phyloP scores from a whole-genome alignment of 768 basidiomycete species.

The Lentinula sp. region DNA sequence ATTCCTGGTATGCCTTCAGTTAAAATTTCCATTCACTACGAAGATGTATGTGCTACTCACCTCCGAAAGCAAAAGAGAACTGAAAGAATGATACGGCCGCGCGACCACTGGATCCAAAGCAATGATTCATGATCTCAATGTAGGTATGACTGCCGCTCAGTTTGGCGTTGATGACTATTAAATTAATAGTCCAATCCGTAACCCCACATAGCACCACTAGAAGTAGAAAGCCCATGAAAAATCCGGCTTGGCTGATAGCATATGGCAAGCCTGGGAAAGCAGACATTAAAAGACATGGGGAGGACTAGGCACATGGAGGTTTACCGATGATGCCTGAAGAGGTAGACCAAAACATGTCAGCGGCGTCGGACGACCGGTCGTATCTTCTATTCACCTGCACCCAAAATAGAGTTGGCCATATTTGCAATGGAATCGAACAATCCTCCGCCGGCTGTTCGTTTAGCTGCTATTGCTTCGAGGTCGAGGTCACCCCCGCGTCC shows the following conservation, averaged over 20 bases:
- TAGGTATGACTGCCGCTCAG: slow-evolving; percentile 89
- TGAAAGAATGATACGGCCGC: slow-evolving; percentile 96
- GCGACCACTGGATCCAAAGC: slow-evolving; percentile 87
- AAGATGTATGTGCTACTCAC: slow-evolving; percentile 32
- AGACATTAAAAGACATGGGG: neutral
- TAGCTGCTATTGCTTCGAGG: slow-evolving; percentile 67
- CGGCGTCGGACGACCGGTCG: neutral
- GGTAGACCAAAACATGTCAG: slow-evolving; percentile 11
- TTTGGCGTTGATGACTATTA: slow-evolving; percentile 95
- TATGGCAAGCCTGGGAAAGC: slow-evolving; percentile 74
- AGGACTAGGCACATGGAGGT: slow-evolving; percentile 9
- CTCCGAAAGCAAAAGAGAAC: slow-evolving; percentile 96
- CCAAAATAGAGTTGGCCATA: slow-evolving; percentile 95
- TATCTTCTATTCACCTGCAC: slow-evolving; percentile 58
- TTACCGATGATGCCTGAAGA: slow-evolving; percentile 66
- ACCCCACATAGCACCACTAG: slow-evolving; percentile 74
- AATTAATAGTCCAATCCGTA: slow-evolving; percentile 97
- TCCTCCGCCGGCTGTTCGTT: slow-evolving; percentile 63
- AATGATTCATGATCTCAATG: slow-evolving; percentile 90
- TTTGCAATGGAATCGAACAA: slow-evolving; percentile 79
- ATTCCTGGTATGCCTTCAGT: slow-evolving; percentile 53
- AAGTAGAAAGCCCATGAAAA: slow-evolving; percentile 81
- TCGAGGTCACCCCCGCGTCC: slow-evolving; percentile 37
- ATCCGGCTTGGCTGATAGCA: slow-evolving; percentile 90
- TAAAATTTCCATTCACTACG: neutral